Percentiles rank a stretch among this genome's conserved stretches.
Conservation (phyloP, 441 rosid genomes). For the Biscutella laevigata region DNA sequence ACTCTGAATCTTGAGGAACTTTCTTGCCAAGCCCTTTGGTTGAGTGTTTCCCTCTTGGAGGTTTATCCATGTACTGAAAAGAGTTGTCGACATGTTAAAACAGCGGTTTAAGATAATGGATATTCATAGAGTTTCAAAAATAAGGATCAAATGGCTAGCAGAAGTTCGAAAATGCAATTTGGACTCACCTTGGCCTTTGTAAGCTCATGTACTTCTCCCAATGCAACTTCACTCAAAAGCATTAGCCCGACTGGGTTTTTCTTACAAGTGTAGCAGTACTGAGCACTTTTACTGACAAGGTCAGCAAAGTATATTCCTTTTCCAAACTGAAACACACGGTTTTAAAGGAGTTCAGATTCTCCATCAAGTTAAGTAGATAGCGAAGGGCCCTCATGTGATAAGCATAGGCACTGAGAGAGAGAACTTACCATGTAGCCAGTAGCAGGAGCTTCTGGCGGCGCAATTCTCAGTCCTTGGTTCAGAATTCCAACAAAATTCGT, state of each 20-base stretch:
- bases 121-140: too few species aligned
- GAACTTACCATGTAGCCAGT: conserved; percentile 92
- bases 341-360: conserved; percentile 2
- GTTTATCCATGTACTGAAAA: conserved; percentile 75
- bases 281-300: conserved; percentile 98
- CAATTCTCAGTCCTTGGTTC: conserved; percentile 95
- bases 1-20: conserved; percentile 63
- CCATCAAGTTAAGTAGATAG: background rate
- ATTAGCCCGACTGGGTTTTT: conserved; percentile 81
- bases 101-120: too few species aligned
- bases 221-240: conserved; percentile 90
- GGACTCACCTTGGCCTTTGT: conserved; percentile 68
- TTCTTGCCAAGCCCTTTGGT: conserved; percentile 92
- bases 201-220: conserved; percentile 74
- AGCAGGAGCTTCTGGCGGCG: conserved; percentile 98
- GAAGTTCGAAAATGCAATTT: conserved; percentile 11
- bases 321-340: conserved; percentile 58
- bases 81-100: background rate
- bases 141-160: background rate
- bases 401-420: conserved; percentile 18
- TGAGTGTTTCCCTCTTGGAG: conserved; percentile 84
- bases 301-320: conserved; percentile 97
- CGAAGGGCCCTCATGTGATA: background rate
- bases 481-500: conserved; percentile 96
- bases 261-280: conserved; percentile 80